Evolutionary conservation across 2,329 filamentous ascomycete species (phyloP).

Genomic region (Colletotrichum falcatum): DNA sequence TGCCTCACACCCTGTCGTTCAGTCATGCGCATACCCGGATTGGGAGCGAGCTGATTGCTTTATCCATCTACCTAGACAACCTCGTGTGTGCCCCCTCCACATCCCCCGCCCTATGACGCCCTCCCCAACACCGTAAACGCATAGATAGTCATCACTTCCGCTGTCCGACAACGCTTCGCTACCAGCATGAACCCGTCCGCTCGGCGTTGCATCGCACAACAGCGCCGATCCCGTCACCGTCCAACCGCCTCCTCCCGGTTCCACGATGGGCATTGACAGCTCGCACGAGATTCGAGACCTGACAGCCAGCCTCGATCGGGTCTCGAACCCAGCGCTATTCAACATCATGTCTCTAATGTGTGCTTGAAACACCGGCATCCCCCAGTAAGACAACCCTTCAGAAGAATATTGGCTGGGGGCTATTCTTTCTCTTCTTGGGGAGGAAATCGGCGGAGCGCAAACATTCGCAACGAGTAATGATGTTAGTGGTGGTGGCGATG

Average conservation of each 20-base stretch:
- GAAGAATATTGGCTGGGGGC: not conserved
- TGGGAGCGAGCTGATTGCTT: conserved; percentile 26
- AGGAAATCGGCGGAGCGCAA: not conserved
- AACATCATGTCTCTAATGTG: not conserved
- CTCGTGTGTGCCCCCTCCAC: not conserved
- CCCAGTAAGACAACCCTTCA: not conserved
- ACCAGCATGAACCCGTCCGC: not conserved
- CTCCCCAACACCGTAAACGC: not conserved
- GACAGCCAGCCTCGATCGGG: conserved; percentile 1
- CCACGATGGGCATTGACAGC: conserved; percentile 29
- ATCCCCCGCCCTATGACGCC: not conserved
- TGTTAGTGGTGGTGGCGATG: not conserved
- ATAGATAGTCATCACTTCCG: not conserved
- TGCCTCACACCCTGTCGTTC: not conserved
- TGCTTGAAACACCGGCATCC: not conserved
- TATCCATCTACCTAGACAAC: not conserved
- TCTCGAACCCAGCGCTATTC: not conserved
- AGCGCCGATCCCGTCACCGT: not conserved
- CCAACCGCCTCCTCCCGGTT: conserved; percentile 17
- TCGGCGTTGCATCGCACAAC: not conserved
- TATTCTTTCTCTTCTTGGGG: not conserved
- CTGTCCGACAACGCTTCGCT: not conserved
- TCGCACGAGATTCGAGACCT: conserved; percentile 13
- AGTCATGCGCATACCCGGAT: not conserved
- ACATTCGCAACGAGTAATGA: not conserved